A percentile compares a stretch with the other conserved stretches of the same genome.
These are phyloP conservation scores for Aspergillus funiculosus DNA, from an alignment of 495 filamentous ascomycete genomes.

Conservation along the genomic window DNA sequence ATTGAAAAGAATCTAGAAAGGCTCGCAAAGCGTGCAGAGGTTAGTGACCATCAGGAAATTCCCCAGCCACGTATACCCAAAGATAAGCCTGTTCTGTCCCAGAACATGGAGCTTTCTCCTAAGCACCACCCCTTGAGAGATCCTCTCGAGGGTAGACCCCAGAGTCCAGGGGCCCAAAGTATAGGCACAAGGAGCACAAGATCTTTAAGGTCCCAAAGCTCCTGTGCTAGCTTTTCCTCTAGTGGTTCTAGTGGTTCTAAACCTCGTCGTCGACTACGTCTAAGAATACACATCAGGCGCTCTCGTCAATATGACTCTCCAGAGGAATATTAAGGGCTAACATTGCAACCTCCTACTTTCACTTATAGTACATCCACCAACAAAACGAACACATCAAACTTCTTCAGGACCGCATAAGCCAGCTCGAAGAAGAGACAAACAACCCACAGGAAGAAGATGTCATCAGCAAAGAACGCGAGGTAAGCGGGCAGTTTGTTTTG, in stretches of 20 bases:
- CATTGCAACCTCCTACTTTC: not conserved
- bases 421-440: slow-evolving; percentile 42
- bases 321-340: not conserved
- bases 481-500: slow-evolving; percentile 20
- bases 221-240: too few species aligned
- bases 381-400: slow-evolving; percentile 56
- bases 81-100: not conserved
- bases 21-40: slow-evolving; percentile 45
- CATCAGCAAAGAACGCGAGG: slow-evolving; percentile 47
- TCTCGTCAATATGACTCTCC: not conserved
- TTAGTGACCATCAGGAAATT: slow-evolving; percentile 19
- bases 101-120: not conserved
- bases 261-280: too few species aligned
- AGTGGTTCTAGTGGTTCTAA: too few species aligned
- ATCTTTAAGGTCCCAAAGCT: too few species aligned
- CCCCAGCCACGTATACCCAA: not conserved
- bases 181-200: too few species aligned
- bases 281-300: not conserved
- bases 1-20: slow-evolving; percentile 44
- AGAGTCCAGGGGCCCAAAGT: too few species aligned
- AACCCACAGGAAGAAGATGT: slow-evolving; percentile 37
- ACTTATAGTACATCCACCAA: slow-evolving; percentile 51
- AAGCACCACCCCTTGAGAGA: too few species aligned
- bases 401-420: slow-evolving; percentile 50
- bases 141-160: too few species aligned